Evolutionary conservation across 2,329 filamentous ascomycete species (phyloP), one percentile per base, ranked within the genome.

Genomic region (Ustilaginoidea virens): DNA sequence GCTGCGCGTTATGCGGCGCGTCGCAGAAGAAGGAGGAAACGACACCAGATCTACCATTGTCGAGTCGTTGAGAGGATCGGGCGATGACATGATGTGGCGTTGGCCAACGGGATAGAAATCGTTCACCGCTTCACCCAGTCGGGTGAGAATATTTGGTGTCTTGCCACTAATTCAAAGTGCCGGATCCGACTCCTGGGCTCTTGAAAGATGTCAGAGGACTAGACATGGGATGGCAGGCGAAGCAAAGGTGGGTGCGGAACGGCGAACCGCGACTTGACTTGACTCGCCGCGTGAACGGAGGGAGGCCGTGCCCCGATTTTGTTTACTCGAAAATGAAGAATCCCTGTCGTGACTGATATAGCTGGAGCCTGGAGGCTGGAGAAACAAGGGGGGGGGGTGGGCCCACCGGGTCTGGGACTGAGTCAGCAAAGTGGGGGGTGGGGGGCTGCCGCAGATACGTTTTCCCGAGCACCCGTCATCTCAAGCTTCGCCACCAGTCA

Each of bases 21-120:
- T 47, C 19, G 51, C 41, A 19, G 54, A 49, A 10, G 56, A 56
- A 29, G 48, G 49, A 28, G 45, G 38, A 18, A 46, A 40, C 34
- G 46, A 51, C 32, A 39, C 41, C 30, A 45, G 39, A 31, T 33
- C 33, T 12, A 49, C 41, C n/a, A 47, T 43, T 25, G 53, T 53
- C 28, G 40, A 37, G 27, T 56, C 53, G 45, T 58, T 62, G 33
- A 66, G 51, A 25, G 63, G 63, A 44, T 66, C 63, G 22, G 63
- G 63, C 38, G 62, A 66, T 31, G 60, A 64, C 48, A 60, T 58
- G 42, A 53, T 48, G 43, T 60, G 27, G 27, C 29, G 23, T 25
- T 27, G 18, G 11, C 25, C 32, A 21, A 15, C 11, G 6, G 6
- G 6, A 2, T 24, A 8, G n/a, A 6, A 12, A 13, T 8, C 7